These are phyloP conservation scores for Babesia bigemina DNA, from an alignment of 169 alveolate genomes.

Conservation along the genomic window DNA sequence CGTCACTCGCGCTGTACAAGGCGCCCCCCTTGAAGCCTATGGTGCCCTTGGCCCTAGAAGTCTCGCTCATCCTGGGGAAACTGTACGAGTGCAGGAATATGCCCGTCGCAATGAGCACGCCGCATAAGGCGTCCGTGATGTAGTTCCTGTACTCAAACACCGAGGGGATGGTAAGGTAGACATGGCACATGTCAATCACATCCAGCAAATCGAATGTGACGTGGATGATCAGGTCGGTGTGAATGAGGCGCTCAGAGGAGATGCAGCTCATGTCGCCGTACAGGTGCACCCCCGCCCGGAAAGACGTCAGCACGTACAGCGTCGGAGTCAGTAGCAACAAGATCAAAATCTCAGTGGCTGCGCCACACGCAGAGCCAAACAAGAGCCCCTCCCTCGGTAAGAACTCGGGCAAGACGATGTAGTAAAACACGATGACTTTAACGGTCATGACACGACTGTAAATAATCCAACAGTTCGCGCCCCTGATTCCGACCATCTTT, in stretches of 20 bases:
- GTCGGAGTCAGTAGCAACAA: conserved; percentile 59
- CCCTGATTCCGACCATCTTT: conserved; percentile 70
- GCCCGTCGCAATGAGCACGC: conserved; percentile 49
- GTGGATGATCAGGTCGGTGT: conserved; percentile 74
- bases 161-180: conserved; percentile 32
- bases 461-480: conserved; percentile 77
- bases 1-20: conserved; percentile 43
- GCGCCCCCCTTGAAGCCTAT: conserved; percentile 18
- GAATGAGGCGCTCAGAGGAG: conserved; percentile 75
- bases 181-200: conserved; percentile 68
- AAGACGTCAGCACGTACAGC: conserved; percentile 63
- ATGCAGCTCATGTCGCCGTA: conserved; percentile 65
- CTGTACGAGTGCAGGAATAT: conserved; percentile 65
- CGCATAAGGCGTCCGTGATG: conserved; percentile 49
- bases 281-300: conserved; percentile 67
- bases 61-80: conserved; percentile 57
- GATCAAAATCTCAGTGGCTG: conserved; percentile 59
- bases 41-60: conserved; percentile 18
- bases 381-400: conserved; percentile 49
- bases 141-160: conserved; percentile 21
- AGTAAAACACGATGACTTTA: conserved; percentile 69
- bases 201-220: conserved; percentile 75
- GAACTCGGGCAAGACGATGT: conserved; percentile 69
- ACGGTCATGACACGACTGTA: conserved; percentile 73
- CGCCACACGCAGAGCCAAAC: conserved; percentile 34